A percentile compares a stretch with the other conserved stretches of the same genome.
These are phyloP conservation scores for Noccaea caerulescens DNA, from an alignment of 345 rosid species.

Conservation along the genomic window DNA sequence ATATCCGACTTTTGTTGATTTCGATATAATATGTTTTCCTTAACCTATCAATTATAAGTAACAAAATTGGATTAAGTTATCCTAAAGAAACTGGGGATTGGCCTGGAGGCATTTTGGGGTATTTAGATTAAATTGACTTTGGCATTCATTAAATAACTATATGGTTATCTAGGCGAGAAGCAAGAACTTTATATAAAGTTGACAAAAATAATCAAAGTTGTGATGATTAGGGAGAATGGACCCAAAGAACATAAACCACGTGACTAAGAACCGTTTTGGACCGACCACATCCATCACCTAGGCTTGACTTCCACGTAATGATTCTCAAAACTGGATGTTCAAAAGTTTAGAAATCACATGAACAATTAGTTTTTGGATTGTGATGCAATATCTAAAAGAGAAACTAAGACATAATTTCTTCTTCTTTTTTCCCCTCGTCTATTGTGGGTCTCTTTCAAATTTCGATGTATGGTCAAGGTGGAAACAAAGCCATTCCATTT, in stretches of 20 bases:
- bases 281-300: constrained; percentile 40
- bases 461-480: constrained; percentile 33
- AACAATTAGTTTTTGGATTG: constrained; percentile 15
- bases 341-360: constrained; percentile 25
- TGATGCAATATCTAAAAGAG: constrained; percentile 14
- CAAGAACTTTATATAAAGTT: constrained; percentile 32
- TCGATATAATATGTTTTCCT: neutral
- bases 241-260: constrained; percentile 42
- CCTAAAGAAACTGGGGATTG: neutral
- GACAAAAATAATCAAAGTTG: constrained; percentile 35
- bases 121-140: neutral
- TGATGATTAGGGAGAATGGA: constrained; percentile 43
- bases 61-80: neutral
- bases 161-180: constrained; percentile 17
- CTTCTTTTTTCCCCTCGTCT: neutral
- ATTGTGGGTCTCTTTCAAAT: constrained; percentile 31
- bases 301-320: constrained; percentile 40
- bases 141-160: neutral
- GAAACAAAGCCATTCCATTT: constrained; percentile 30
- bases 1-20: neutral
- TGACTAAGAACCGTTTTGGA: constrained; percentile 40
- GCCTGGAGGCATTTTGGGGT: neutral
- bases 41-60: neutral
- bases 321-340: constrained; percentile 27
- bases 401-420: constrained; percentile 10